Conservation (phyloP, 225 moss, liverwort and hornwort genomes). For the Pseudisothecium myosuroides region DNA sequence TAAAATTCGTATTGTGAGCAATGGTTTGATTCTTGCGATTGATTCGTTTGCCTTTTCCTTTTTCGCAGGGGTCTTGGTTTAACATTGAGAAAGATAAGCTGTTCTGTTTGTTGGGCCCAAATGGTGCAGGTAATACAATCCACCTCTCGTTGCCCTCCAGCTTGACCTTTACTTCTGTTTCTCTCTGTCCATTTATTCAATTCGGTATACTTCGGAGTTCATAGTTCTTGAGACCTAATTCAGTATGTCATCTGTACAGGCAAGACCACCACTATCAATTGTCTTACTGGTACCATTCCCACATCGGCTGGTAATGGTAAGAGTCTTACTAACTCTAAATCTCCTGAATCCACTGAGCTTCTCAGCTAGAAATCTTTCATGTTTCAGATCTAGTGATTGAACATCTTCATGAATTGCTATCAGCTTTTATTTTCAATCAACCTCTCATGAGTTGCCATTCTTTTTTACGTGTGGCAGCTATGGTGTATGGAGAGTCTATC, state of each 20-base stretch:
- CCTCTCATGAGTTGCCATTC: neutral
- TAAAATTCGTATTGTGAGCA: neutral
- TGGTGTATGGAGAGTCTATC: slow-evolving; percentile 77
- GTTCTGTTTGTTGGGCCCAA: slow-evolving; percentile 90
- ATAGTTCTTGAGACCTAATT: neutral
- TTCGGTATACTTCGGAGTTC: neutral
- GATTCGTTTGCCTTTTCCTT: neutral
- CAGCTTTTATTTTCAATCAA: neutral
- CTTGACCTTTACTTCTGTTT: neutral
- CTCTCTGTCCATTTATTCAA: neutral
- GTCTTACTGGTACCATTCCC: slow-evolving; percentile 82
- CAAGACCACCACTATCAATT: slow-evolving; percentile 94
- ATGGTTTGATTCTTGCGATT: neutral
- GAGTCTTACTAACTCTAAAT: neutral
- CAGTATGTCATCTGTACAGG: slow-evolving; percentile 15
- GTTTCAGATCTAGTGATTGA: neutral
- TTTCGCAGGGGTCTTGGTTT: slow-evolving; percentile 75
- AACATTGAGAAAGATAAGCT: slow-evolving; percentile 96
- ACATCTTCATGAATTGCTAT: neutral
- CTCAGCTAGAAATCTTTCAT: neutral
- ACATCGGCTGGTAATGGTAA: slow-evolving; percentile 88
- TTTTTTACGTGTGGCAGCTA: slow-evolving; percentile 27
- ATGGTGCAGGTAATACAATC: slow-evolving; percentile 60
- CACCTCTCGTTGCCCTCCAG: neutral
- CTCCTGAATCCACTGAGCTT: neutral